Conservation (phyloP, 176 grass and related monocot species). For the Oryza rufipogon region DNA sequence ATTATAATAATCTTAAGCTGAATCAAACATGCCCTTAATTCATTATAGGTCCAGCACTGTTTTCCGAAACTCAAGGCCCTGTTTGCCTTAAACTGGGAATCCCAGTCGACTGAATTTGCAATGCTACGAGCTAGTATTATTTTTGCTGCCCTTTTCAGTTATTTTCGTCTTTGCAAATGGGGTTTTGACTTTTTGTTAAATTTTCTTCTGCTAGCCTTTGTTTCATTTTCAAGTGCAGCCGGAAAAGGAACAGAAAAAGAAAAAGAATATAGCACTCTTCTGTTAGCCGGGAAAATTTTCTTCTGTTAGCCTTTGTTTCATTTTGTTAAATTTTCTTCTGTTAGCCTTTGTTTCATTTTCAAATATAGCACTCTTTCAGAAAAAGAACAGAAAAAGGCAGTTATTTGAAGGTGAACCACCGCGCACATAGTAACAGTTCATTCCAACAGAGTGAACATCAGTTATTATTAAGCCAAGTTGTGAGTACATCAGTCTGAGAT, state of each 20-base stretch:
- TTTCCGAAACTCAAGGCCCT: background rate
- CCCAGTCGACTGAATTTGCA: background rate
- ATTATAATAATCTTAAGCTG: no score
- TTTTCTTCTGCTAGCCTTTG: no score
- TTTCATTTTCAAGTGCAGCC: no score
- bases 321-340: background rate
- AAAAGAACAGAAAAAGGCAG: background rate
- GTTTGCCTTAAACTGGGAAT: no score
- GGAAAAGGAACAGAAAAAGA: no score
- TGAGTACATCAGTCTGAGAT: background rate
- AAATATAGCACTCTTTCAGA: background rate
- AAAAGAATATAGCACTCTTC: no score
- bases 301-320: background rate
- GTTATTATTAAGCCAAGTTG: slow-evolving; percentile 38
- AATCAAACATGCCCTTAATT: no score
- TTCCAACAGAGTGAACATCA: background rate
- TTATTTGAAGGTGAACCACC: background rate
- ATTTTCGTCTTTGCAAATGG: background rate
- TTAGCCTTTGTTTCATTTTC: background rate
- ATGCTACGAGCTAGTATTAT: background rate
- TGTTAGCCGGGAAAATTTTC: no score
- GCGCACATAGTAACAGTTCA: background rate
- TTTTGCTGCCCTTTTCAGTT: background rate
- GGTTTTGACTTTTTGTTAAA: background rate
- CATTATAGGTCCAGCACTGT: background rate